Base-by-base conservation (phyloP, 306 rosid species). In the Citrullus mucosospermus region DNA sequence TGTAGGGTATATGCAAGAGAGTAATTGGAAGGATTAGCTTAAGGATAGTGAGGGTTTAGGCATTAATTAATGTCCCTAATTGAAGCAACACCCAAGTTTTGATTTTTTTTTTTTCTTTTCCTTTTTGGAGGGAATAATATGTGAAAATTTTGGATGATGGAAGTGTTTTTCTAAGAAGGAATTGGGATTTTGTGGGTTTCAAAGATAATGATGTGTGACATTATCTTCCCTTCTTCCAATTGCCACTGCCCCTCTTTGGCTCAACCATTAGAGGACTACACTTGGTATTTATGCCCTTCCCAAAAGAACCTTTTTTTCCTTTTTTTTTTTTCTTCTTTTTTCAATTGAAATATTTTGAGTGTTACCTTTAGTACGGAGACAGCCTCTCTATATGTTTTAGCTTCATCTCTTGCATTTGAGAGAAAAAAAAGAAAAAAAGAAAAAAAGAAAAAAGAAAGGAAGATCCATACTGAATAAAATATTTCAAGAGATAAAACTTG, bases 1-100 rank as follows among this genome's bases (percentile, higher is more conserved):
- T 71, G 76, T 71, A 14, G 76, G 39, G 76, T 71, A 48, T 25
- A 46, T 71, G 76, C 75, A 69, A 48, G 57, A 53, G 41, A 71
- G 28, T 25, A 71, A 71, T 5, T 46, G 58, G 11, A 20, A 15
- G 18, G 16, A 5, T 48, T 71, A 71, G 76, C 5, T 12, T 68
- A 43, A 6, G 22, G 73, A 38, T 38, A 69, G 54, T 43, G 75
- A 39, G 56, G 55, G n/a, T 20, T 69, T 67, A 69, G 56, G 75
- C 55, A 69, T 69, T 43, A 44, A 18, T 5, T 25, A 44, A 18
- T 39, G 14, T 39, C 53, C 22, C 11, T 32, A 62, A 28, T 32
- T 15, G 69, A 38, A 39, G 48, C 13, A 67, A 13, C 74, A 67
- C 32, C 53, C 39, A 67, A 41, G 22, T 36, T 8, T 66, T 8